A percentile compares a stretch with the other conserved stretches of the same genome.
phyloP scores from a whole-genome alignment of 352 stramenopile species.

The Phytophthora cryptogea region DNA sequence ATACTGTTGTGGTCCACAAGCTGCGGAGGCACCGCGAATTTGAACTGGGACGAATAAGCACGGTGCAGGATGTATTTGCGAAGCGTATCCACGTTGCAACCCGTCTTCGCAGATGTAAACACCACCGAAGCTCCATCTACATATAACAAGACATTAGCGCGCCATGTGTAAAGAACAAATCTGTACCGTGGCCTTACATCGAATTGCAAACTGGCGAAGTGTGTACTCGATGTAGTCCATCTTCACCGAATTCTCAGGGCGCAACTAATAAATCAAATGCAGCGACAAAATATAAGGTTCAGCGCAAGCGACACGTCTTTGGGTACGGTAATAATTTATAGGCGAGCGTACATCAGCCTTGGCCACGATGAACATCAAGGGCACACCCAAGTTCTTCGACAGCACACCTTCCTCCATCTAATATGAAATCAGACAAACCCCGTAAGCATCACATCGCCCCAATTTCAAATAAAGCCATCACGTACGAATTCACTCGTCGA shows the following conservation, averaged over 20 bases:
- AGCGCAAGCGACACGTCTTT: not conserved
- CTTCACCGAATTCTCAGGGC: slow-evolving; percentile 80
- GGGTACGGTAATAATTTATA: not conserved
- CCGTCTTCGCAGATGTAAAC: slow-evolving; percentile 84
- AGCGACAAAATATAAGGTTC: not conserved
- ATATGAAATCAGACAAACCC: slow-evolving; percentile 1
- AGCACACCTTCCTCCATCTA: slow-evolving; percentile 81
- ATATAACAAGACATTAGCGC: slow-evolving; percentile 17
- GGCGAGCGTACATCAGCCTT: slow-evolving; percentile 70
- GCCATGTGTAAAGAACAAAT: not conserved
- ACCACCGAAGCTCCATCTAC: slow-evolving; percentile 75
- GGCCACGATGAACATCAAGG: slow-evolving; percentile 70
- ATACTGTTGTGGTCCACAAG: slow-evolving; percentile 73
- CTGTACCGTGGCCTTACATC: slow-evolving; percentile 45
- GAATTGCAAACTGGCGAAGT: slow-evolving; percentile 78
- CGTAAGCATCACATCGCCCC: not conserved
- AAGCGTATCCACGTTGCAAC: slow-evolving; percentile 71
- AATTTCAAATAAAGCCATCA: slow-evolving; percentile 2
- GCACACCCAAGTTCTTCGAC: slow-evolving; percentile 79
- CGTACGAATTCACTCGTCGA: slow-evolving; percentile 74
- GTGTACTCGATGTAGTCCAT: slow-evolving; percentile 88
- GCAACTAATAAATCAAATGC: slow-evolving; percentile 39
- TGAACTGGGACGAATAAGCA: slow-evolving; percentile 68
- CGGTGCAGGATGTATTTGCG: slow-evolving; percentile 82
- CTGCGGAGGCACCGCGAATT: slow-evolving; percentile 69